Evolutionary conservation across 2,329 filamentous ascomycete species (phyloP), one percentile per base, ranked within the genome.

Genomic region (Venturia asperata): DNA sequence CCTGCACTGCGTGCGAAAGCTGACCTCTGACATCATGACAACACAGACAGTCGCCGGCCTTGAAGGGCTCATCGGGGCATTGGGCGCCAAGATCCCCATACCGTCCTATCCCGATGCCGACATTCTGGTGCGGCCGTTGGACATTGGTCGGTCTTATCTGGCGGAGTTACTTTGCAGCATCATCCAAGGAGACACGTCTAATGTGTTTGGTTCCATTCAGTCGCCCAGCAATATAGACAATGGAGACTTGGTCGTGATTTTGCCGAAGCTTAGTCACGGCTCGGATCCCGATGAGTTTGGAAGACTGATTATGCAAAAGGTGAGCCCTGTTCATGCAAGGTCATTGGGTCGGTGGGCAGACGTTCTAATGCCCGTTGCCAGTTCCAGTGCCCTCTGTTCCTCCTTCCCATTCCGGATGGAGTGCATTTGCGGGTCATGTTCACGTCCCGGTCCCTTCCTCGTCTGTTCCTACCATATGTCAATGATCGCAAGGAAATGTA

Each of bases 351-450:
- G 30, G 30, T 34, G 3, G 6, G 30, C 30, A 34, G 30, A 34
- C 30, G 30, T 6, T 34, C 30, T 34, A 34, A 34, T 34, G 30
- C 30, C 30, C 30, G 6, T 34, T 34, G 30, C 30, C 30, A 34
- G 3, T 34, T 34, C 30, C 30, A 34, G 67, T 85, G 84, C 68
- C 80, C 85, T 17, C 81, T 91, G 21, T 83, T 91, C 68, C 80
- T 84, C 65, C 85, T 85, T 69, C 88, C 88, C 13, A 77, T 80
- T 13, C 75, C 78, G 5, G 80, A 78, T 65, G 85, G 84, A 56
- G 81, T 85, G 56, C 90, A 90, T 71, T 74, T 92, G 43, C 83
- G 85, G 67, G 87, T 92, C 74, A 88, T 84, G 76, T 82, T 89
- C 77, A 86, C 85, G 72, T 75, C 80, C 11, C 77, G 77, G 0